phyloP scores from a whole-genome alignment of 768 basidiomycete genomes.

The Tephrocybe rancida region DNA sequence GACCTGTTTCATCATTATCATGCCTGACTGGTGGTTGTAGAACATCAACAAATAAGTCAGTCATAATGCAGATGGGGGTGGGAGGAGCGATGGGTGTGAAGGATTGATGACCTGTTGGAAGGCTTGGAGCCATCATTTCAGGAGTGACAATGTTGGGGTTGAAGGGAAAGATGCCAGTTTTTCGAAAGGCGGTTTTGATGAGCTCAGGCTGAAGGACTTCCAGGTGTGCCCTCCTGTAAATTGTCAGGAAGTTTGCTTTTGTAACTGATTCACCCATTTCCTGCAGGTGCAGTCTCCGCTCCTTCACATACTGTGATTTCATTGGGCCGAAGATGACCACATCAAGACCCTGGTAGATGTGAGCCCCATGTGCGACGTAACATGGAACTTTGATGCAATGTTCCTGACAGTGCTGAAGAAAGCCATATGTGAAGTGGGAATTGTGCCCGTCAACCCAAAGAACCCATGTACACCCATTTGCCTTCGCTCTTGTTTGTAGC shows the following conservation, averaged over 20 bases:
- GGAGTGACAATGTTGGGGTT: conserved; percentile 32
- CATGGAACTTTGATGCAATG: not conserved
- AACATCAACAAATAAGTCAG: not conserved
- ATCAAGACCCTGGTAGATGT: not conserved
- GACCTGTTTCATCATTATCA: not conserved
- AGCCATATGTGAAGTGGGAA: conserved; percentile 26
- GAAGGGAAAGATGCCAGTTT: conserved; percentile 41
- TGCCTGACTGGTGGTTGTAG: not conserved
- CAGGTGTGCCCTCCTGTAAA: conserved; percentile 34
- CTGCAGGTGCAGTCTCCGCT: conserved; percentile 13
- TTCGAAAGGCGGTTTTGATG: conserved; percentile 37
- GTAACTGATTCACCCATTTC: conserved; percentile 21
- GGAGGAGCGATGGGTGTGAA: conserved; percentile 10
- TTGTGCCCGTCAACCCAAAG: conserved; percentile 42
- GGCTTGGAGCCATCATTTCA: conserved; percentile 36
- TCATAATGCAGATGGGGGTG: conserved; percentile 18
- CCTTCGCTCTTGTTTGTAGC: not conserved
- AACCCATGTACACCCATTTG: conserved; percentile 23
- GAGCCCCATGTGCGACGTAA: not conserved
- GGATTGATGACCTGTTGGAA: conserved; percentile 17
- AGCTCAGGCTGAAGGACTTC: conserved; percentile 29
- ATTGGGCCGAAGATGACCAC: not conserved
- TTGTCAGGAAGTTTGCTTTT: conserved; percentile 37
- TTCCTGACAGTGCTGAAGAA: not conserved
- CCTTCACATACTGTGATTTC: conserved; percentile 1